Evolutionary conservation across 371 early-diverging fungal genomes (phyloP), one percentile per base, ranked within the genome.

Genomic region (Lichtheimia ornata): DNA sequence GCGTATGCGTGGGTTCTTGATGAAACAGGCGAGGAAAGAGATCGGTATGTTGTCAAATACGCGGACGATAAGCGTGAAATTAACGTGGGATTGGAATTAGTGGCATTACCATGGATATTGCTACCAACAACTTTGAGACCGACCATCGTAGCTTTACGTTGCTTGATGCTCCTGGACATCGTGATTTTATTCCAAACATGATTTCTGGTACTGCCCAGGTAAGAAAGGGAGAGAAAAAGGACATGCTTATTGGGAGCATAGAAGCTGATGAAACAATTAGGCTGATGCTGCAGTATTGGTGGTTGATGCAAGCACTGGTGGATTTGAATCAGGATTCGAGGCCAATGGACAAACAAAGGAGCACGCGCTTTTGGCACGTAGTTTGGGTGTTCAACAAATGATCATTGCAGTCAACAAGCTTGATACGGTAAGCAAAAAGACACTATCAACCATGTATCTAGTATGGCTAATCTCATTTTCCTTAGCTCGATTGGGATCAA

Each of bases 171-270:
- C 99, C 99, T 9, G 99, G 99, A 0, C 99, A 99, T 73, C 88
- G 95, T 50, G 97, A 98, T 76, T 99, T 98, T 76, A 92, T 99
- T 50, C 96, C 98, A n/a, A 96, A 96, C 71, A 99, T 99, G 99
- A 99, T 99, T 59, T 89, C 91, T 1, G 99, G 99, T 9, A 97
- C 99, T 0, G 88, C 94, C 22, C 99, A 97, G 61, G 79, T 76
- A 66, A 35, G 13, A 9, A 0, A 35, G 3, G 3, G 27, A 14
- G 5, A 27, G 9, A 6, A 22, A 6, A 22, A 22, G 11, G 12
- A 42, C 12, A 43, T 5, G 35, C 11, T 35, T 9, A 11, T 35
- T 35, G 35, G 9, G 2, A 42, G 1, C 28, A 22, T 20, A 14
- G 20, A 9, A 20, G 28, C 56, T 18, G 47, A 52, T 6, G 52